A percentile compares a stretch with the other conserved stretches of the same genome.
These are phyloP conservation scores for Leptosphaerulina australis DNA, from an alignment of 2,329 filamentous ascomycete species.

Conservation along the genomic window DNA sequence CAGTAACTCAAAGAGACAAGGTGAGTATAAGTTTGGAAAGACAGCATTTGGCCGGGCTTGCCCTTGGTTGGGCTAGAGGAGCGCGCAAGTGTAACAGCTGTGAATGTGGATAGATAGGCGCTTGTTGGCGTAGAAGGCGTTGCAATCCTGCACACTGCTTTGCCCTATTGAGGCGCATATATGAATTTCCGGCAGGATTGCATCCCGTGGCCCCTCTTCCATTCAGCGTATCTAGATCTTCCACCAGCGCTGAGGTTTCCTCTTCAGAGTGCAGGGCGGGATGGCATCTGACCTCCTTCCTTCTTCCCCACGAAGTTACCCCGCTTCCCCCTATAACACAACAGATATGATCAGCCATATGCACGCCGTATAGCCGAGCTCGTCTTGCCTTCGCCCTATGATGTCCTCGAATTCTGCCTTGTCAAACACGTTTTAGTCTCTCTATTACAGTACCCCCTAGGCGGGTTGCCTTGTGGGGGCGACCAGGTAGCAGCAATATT, in stretches of 20 bases:
- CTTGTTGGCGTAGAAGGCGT: constrained; percentile 1
- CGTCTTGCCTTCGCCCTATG: too few species aligned
- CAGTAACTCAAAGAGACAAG: constrained; percentile 5
- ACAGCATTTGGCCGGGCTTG: too few species aligned
- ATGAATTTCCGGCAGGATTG: constrained; percentile 6
- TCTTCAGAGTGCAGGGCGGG: constrained; percentile 16
- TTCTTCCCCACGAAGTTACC: constrained; percentile 16
- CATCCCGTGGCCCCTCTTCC: constrained; percentile 10
- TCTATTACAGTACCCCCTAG: too few species aligned
- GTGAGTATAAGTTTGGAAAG: not conserved
- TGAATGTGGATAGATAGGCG: constrained; percentile 14
- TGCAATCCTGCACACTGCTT: not conserved
- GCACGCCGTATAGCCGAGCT: too few species aligned
- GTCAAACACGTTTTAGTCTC: too few species aligned
- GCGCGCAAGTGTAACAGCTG: not conserved
- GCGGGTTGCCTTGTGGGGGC: too few species aligned
- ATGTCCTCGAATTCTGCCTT: too few species aligned
- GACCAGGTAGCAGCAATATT: too few species aligned
- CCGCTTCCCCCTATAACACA: constrained; percentile 14
- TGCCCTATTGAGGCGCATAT: not conserved
- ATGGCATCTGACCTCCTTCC: constrained; percentile 2
- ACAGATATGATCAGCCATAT: constrained; percentile 14
- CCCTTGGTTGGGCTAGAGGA: too few species aligned
- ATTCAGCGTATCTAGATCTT: constrained; percentile 2
- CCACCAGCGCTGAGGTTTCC: too few species aligned